phyloP scores from a whole-genome alignment of 73 alveolate species.

The Paramecium sexaurelia region DNA sequence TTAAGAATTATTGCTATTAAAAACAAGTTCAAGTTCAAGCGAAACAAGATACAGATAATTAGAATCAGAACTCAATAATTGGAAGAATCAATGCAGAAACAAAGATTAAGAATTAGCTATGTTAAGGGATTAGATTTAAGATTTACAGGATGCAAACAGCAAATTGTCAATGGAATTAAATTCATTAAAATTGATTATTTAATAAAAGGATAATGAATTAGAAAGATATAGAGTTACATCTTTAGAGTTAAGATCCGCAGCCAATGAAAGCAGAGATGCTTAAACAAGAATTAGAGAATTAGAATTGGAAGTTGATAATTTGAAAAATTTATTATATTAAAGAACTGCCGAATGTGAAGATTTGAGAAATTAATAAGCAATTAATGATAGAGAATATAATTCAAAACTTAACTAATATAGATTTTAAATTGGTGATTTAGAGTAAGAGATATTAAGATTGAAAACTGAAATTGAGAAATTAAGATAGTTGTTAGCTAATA shows the following conservation, averaged over 20 bases:
- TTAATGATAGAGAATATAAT: neutral
- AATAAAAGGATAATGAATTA: conserved; percentile 22
- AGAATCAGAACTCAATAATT: neutral
- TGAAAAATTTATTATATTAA: neutral
- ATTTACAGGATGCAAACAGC: neutral
- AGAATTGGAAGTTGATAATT: neutral
- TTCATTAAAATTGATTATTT: neutral
- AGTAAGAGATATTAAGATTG: neutral
- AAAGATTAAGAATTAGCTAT: conserved; percentile 1
- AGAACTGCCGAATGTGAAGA: conserved; percentile 41
- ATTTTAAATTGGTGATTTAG: conserved; percentile 33
- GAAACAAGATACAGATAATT: neutral
- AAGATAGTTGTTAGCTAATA: neutral
- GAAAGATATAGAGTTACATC: conserved; percentile 17
- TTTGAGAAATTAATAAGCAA: neutral
- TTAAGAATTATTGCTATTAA: neutral
- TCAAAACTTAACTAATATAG: neutral
- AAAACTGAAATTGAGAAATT: conserved; percentile 5
- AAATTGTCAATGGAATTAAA: neutral
- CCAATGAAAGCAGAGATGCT: conserved; percentile 11
- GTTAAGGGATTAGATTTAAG: neutral
- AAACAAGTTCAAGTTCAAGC: conserved; percentile 33
- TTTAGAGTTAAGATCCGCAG: neutral
- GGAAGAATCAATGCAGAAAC: neutral
- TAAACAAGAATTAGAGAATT: neutral